These are phyloP conservation scores for Hygrophila difformis DNA, from an alignment of 257 asterid genomes.

Conservation along the genomic window DNA sequence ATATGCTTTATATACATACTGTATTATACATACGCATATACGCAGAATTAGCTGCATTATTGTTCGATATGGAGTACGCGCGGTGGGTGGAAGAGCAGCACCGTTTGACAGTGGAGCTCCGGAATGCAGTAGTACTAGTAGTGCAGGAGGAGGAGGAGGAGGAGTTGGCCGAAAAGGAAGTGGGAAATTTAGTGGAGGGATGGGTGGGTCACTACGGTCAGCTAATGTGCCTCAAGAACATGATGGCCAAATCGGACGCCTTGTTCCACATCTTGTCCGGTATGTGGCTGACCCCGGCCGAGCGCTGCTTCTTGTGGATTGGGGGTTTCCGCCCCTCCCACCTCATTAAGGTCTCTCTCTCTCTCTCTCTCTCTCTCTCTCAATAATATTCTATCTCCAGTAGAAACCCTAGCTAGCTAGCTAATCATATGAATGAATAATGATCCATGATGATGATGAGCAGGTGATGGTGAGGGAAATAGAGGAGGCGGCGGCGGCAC, in stretches of 20 bases:
- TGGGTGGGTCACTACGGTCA: constrained; percentile 57
- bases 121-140: too few relatives aligned
- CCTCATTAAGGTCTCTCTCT: constrained; percentile 33
- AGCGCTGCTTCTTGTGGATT: constrained; percentile 53
- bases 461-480: constrained; percentile 43
- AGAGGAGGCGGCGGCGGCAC: constrained; percentile 64
- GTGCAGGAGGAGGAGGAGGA: constrained; percentile 61
- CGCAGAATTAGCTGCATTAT: constrained; percentile 23
- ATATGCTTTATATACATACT: not conserved
- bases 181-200: constrained; percentile 46
- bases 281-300: constrained; percentile 52
- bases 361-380: constrained; percentile 38
- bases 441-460: too few relatives aligned
- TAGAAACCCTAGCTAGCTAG: too few relatives aligned
- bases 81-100: constrained; percentile 88
- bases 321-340: constrained; percentile 59
- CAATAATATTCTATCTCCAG: constrained; percentile 30
- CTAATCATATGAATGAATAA: too few relatives aligned
- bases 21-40: not conserved
- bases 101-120: constrained; percentile 58
- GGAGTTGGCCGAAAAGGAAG: constrained; percentile 59
- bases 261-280: constrained; percentile 54
- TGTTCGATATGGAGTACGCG: constrained; percentile 68
- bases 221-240: constrained; percentile 44
- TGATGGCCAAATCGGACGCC: constrained; percentile 53